phyloP scores from a whole-genome alignment of 495 filamentous ascomycete genomes.

The Tuber microsphaerosporum region DNA sequence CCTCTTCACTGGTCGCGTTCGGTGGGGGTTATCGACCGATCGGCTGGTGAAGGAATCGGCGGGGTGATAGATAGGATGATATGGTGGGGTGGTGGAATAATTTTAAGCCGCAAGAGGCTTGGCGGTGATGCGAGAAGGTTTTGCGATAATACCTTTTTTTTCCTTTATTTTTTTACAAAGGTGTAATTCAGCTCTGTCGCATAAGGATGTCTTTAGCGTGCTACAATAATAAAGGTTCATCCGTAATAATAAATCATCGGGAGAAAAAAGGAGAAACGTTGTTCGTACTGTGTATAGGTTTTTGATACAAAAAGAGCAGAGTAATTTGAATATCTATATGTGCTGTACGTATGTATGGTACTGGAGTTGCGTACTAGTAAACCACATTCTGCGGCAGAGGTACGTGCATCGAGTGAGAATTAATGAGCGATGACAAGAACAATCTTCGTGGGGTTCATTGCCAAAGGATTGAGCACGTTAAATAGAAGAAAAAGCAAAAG shows the following conservation, averaged over 20 bases:
- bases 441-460: not conserved
- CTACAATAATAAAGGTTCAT: not conserved
- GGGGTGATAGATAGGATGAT: not conserved
- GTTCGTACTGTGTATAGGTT: not conserved
- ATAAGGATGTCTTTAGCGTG: not conserved
- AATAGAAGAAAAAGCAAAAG: not conserved
- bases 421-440: not conserved
- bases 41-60: not conserved
- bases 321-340: not conserved
- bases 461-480: not conserved
- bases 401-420: not conserved
- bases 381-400: no score
- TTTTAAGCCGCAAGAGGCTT: slow-evolving; percentile 25
- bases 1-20: not conserved
- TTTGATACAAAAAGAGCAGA: not conserved
- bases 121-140: slow-evolving; percentile 10
- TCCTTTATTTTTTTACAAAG: not conserved
- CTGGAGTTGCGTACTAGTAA: no score
- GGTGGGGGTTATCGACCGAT: not conserved
- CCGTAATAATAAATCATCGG: not conserved
- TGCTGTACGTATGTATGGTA: no score
- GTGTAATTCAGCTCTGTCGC: not conserved
- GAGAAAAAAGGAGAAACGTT: not conserved
- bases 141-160: not conserved
- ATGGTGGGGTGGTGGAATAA: slow-evolving; percentile 6